Conservation (phyloP, 78 protist species). For the Creolimax fragrantissima region DNA sequence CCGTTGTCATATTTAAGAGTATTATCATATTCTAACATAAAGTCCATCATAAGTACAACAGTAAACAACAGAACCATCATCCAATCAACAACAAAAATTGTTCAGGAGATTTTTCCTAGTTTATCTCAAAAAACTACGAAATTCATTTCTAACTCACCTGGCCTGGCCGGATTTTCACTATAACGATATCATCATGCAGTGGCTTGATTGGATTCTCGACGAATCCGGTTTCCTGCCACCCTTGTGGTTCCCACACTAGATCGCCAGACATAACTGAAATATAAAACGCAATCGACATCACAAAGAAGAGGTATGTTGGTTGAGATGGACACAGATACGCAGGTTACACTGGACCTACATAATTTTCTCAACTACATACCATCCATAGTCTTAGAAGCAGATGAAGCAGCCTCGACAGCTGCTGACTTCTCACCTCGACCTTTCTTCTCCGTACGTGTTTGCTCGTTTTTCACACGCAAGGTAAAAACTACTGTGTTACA, state of each 20-base stretch:
- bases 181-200: slow-evolving; percentile 76
- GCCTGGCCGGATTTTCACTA: slow-evolving; percentile 76
- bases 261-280: slow-evolving; percentile 12
- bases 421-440: not conserved
- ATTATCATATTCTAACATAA: too few relatives aligned
- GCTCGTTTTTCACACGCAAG: slow-evolving; percentile 8
- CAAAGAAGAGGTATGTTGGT: too few relatives aligned
- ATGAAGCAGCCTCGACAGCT: not conserved
- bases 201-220: slow-evolving; percentile 45
- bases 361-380: too few relatives aligned
- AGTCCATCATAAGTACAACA: too few relatives aligned
- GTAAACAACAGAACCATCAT: too few relatives aligned
- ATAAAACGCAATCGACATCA: too few relatives aligned
- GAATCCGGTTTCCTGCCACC: slow-evolving; percentile 56
- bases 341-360: too few relatives aligned
- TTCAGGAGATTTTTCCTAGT: too few relatives aligned
- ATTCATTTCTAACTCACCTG: not conserved
- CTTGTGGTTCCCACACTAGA: slow-evolving; percentile 75
- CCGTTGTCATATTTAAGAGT: too few relatives aligned
- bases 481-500: slow-evolving; percentile 29
- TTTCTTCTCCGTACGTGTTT: not conserved
- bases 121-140: not conserved
- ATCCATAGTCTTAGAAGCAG: not conserved
- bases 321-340: too few relatives aligned
- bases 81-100: too few relatives aligned